phyloP scores from a whole-genome alignment of 2,329 filamentous ascomycete genomes.

The Emericellopsis atlantica region DNA sequence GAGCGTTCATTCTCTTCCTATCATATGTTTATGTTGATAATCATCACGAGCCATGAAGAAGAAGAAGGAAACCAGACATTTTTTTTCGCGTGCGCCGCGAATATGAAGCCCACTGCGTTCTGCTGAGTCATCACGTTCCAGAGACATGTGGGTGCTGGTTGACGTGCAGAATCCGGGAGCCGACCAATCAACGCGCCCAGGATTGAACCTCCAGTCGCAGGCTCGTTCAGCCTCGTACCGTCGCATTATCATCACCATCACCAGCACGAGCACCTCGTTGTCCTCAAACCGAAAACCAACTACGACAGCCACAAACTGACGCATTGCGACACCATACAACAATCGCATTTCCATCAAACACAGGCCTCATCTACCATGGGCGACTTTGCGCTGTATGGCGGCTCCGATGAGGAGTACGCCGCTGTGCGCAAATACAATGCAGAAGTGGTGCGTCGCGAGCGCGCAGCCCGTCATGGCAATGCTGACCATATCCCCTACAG shows the following conservation, averaged over 20 bases:
- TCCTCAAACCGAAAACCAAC: too few species aligned
- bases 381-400: slow-evolving; percentile 58
- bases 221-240: too few species aligned
- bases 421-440: slow-evolving; percentile 68
- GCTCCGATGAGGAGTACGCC: slow-evolving; percentile 67
- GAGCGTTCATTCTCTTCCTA: slow-evolving; percentile 59
- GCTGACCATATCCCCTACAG: slow-evolving; percentile 20
- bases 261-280: too few species aligned
- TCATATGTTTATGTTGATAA: slow-evolving; percentile 42
- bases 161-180: too few species aligned
- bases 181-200: not conserved
- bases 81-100: not conserved
- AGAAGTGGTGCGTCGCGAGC: slow-evolving; percentile 50
- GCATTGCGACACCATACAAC: too few species aligned
- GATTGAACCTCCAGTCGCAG: not conserved
- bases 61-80: slow-evolving; percentile 6
- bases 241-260: too few species aligned
- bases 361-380: slow-evolving; percentile 35
- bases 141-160: too few species aligned
- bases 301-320: too few species aligned
- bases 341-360: too few species aligned
- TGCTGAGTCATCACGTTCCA: not conserved
- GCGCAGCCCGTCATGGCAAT: slow-evolving; percentile 1
- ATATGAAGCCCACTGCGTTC: not conserved
- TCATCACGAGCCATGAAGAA: slow-evolving; percentile 46